A percentile compares a stretch with the other conserved stretches of the same genome.
Evolutionary conservation across 345 rosid species (phyloP).

Genomic region (Barbarea vulgaris): DNA sequence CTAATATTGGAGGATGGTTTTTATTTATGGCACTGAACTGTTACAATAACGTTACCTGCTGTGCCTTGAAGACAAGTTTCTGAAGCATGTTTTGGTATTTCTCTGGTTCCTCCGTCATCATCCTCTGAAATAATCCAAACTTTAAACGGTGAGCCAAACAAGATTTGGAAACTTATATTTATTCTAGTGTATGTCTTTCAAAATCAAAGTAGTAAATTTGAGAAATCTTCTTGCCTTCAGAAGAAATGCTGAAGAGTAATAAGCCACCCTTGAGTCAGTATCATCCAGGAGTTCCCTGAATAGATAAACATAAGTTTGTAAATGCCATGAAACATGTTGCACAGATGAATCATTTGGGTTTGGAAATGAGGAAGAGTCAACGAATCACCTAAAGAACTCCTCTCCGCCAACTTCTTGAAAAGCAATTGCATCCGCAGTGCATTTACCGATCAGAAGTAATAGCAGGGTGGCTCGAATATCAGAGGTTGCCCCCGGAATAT

Average conservation of each 20-base stretch:
- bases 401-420: constrained; percentile 93
- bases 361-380: constrained; percentile 18
- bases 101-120: constrained; percentile 98
- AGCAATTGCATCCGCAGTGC: constrained; percentile 86
- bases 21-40: neutral
- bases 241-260: constrained; percentile 95
- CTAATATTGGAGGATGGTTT: neutral
- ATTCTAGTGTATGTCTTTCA: neutral
- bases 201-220: constrained; percentile 19
- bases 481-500: constrained; percentile 92
- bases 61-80: constrained; percentile 92
- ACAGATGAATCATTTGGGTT: constrained; percentile 13
- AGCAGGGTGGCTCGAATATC: constrained; percentile 93
- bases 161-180: neutral
- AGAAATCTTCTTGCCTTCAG: constrained; percentile 67
- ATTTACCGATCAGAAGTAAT: constrained; percentile 90
- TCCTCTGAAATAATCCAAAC: constrained; percentile 60
- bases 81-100: constrained; percentile 95
- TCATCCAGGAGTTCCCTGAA: constrained; percentile 93
- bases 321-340: constrained; percentile 33
- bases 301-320: constrained; percentile 18
- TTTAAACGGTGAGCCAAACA: constrained; percentile 33
- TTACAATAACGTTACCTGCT: constrained; percentile 62
- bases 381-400: constrained; percentile 81
- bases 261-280: constrained; percentile 95